These are phyloP conservation scores for Marasmius fiardii DNA, from an alignment of 1,284 basidiomycete genomes.

Conservation along the genomic window DNA sequence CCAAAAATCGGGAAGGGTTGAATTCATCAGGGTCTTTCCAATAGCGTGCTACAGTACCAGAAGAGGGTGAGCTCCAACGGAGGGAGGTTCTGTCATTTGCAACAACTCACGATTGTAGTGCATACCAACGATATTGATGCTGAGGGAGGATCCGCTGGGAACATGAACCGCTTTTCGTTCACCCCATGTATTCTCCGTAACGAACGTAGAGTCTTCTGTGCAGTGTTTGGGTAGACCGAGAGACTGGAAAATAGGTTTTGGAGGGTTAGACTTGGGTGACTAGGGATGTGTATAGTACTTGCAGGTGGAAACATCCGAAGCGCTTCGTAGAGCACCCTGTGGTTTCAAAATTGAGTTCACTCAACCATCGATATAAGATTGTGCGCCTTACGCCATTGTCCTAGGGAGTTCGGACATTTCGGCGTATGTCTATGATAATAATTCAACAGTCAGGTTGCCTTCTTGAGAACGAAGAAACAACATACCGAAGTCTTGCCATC, in stretches of 20 bases:
- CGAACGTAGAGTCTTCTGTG: not conserved
- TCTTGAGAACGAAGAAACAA: constrained; percentile 17
- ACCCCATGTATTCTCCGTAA: not conserved
- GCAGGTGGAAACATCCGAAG: not conserved
- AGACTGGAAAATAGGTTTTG: not conserved
- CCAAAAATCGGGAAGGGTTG: constrained; percentile 2
- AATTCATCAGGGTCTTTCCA: constrained; percentile 3
- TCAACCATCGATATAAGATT: not conserved
- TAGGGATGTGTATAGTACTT: not conserved
- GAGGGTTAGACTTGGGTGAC: not conserved
- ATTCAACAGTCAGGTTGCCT: constrained; percentile 15
- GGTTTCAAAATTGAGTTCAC: not conserved
- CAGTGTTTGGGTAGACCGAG: not conserved
- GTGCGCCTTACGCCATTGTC: not conserved
- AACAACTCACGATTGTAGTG: constrained; percentile 6
- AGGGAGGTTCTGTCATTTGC: not conserved
- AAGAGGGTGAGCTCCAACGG: not conserved
- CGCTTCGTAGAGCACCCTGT: not conserved
- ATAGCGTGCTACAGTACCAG: constrained; percentile 2
- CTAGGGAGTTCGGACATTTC: not conserved
- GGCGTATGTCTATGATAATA: constrained; percentile 1
- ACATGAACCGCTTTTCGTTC: not conserved
- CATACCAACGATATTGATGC: not conserved
- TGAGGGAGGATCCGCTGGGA: not conserved
- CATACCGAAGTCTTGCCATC: constrained; percentile 13